Evolutionary conservation across 208 protist species (phyloP).

Genomic region (Crithidia brevicula): DNA sequence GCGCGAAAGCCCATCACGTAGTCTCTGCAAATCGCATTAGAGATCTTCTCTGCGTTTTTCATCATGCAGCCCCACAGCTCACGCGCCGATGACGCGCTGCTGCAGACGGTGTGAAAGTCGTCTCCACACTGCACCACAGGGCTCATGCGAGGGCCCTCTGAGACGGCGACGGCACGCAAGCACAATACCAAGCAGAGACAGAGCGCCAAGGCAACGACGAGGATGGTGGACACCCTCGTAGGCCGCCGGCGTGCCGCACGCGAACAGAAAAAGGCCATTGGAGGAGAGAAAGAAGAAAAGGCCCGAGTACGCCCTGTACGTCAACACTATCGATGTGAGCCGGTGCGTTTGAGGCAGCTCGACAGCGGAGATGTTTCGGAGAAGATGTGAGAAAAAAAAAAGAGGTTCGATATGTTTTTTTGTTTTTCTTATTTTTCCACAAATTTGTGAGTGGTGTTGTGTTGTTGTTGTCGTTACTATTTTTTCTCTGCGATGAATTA

Average conservation of each 20-base stretch:
- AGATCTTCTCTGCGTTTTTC: slow-evolving; percentile 31
- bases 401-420: background rate
- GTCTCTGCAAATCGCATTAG: slow-evolving; percentile 27
- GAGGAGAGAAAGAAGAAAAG: background rate
- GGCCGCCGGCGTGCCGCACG: background rate
- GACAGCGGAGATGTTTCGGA: background rate
- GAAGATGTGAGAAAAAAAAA: background rate
- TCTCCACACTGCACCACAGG: slow-evolving; percentile 37
- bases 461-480: too few relatives aligned
- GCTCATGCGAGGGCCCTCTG: slow-evolving; percentile 21
- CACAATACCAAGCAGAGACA: background rate
- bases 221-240: background rate
- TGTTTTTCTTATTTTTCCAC: background rate
- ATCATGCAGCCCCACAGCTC: slow-evolving; percentile 50
- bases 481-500: too few relatives aligned
- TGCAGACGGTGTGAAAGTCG: slow-evolving; percentile 37
- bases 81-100: slow-evolving; percentile 1
- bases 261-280: background rate
- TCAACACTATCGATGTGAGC: too few relatives aligned
- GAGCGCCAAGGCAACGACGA: background rate
- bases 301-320: too few relatives aligned
- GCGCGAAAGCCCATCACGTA: slow-evolving; percentile 45
- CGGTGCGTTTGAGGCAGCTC: too few relatives aligned
- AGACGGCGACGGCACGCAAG: background rate
- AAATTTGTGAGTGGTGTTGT: too few relatives aligned